Evolutionary conservation across 345 rosid species (phyloP), one percentile per base, ranked within the genome.

Genomic region (Brassica carinata): DNA sequence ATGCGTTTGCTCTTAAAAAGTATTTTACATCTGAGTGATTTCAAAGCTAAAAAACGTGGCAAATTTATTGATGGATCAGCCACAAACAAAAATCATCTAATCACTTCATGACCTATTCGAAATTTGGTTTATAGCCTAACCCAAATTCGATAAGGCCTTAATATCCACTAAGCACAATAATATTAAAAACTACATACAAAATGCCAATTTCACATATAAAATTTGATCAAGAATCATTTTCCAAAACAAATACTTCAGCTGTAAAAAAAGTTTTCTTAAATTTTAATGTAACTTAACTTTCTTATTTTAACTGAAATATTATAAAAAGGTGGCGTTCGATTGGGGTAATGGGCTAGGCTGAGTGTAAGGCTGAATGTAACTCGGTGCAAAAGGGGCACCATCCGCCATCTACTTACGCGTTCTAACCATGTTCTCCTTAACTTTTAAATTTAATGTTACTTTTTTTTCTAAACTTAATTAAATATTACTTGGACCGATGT

Each of bases 401-500:
- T 18, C 67, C 40, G 43, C 10, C 10, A 38, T 65, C 72, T 72
- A 57, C 26, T 78, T 65, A 43, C 82, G 82, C 82, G 82, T 79
- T 66, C 73, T 66, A 55, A 58, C 82, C 73, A 72, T 57, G 36
- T 14, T 73, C 38, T 8, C 66, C 59, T 57, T 34, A 31, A 18
- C 69, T 71, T 77, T 63, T 51, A 34, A 26, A 3, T 48, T n/a
- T 48, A 31, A 18, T 65, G 51, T 43, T 3, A 43, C 51, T 43
- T 43, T 40, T 40, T 43, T 43, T 3, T 29, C 31, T 43, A 43
- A 43, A 43, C 14, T 43, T 43, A 43, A 43, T 43, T 43, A 10
- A 43, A 10, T 43, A 27, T 26, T 57, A 6, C 58, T 7, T 48
- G 33, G 17, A n/a, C 38, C 33, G 15, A 61, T 61, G n/a, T 62